phyloP scores from a whole-genome alignment of 345 rosid genomes.

The Acer campestre region DNA sequence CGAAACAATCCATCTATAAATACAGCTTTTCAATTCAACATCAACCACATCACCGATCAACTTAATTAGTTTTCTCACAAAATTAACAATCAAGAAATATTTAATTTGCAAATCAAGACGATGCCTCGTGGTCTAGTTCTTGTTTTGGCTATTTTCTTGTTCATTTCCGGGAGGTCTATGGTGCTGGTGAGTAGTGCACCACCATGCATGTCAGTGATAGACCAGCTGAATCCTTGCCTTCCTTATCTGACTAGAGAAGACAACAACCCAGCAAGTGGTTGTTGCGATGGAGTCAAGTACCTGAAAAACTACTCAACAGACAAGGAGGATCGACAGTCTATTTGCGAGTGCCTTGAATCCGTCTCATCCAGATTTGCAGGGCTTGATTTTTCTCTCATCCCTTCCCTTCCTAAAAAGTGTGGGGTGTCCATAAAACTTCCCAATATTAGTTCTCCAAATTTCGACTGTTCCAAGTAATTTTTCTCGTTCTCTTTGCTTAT shows the following conservation, averaged over 20 bases:
- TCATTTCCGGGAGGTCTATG: not conserved
- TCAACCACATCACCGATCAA: not conserved
- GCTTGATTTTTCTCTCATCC: conserved; percentile 4
- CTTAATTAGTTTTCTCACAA: no score
- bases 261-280: not conserved
- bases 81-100: not conserved
- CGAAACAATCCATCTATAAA: not conserved
- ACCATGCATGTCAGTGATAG: not conserved
- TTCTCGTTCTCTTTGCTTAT: no score
- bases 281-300: conserved; percentile 3
- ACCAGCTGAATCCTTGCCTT: not conserved
- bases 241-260: not conserved
- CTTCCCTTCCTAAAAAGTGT: not conserved
- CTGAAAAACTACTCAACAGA: not conserved
- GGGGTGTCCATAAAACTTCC: conserved; percentile 4
- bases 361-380: not conserved
- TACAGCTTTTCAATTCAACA: not conserved
- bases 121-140: not conserved
- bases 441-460: not conserved
- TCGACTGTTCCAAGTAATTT: conserved; percentile 10
- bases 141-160: not conserved
- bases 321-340: not conserved
- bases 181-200: not conserved
- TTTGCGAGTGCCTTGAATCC: conserved; percentile 1
- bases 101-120: not conserved